Percentiles rank a stretch among this genome's conserved stretches.
Evolutionary conservation across 169 alveolate species (phyloP).

Genomic region (Eimeria zaria): DNA sequence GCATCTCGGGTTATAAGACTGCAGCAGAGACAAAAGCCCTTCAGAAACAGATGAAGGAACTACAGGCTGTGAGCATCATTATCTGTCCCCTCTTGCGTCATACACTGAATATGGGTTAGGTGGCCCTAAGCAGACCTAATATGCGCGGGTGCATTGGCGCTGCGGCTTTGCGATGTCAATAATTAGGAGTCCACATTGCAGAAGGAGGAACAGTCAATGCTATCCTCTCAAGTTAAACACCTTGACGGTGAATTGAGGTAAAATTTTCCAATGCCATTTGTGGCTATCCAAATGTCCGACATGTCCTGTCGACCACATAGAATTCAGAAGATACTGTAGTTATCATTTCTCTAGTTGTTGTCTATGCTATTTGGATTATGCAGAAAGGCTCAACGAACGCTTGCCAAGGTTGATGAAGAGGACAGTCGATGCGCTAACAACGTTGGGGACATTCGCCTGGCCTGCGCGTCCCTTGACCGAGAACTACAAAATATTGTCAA

Average conservation of each 20-base stretch:
- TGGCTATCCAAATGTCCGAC: neutral
- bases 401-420: slow-evolving; percentile 88
- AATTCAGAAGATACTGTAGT: neutral
- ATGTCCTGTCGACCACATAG: neutral
- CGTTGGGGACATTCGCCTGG: slow-evolving; percentile 93
- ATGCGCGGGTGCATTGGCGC: neutral
- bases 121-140: neutral
- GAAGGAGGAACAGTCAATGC: slow-evolving; percentile 89
- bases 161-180: neutral
- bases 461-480: slow-evolving; percentile 93
- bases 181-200: slow-evolving; percentile 11
- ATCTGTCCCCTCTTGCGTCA: slow-evolving; percentile 73
- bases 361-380: slow-evolving; percentile 10
- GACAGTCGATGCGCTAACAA: slow-evolving; percentile 86
- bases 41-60: slow-evolving; percentile 89
- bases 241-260: slow-evolving; percentile 83
- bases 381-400: slow-evolving; percentile 91
- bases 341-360: neutral
- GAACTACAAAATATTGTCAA: slow-evolving; percentile 91
- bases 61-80: slow-evolving; percentile 87
- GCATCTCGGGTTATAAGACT: slow-evolving; percentile 95
- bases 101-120: neutral
- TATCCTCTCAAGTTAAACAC: slow-evolving; percentile 83
- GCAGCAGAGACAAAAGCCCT: slow-evolving; percentile 95
- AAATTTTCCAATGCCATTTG: neutral